Conservation (phyloP, 805 yeast genomes). For the Schwanniomyces vanrijiae region DNA sequence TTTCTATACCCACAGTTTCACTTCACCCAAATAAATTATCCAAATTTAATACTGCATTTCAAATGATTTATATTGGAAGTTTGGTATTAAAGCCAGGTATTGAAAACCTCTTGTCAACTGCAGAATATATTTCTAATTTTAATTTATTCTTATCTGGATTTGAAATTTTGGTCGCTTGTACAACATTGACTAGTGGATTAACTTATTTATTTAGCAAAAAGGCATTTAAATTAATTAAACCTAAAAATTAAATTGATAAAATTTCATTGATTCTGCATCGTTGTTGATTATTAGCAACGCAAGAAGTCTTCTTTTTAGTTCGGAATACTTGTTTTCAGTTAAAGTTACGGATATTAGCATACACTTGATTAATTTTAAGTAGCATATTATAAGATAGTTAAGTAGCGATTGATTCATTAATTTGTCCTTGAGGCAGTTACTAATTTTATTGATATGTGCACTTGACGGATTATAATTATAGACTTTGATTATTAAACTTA, state of each 20-base stretch:
- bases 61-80: constrained; percentile 80
- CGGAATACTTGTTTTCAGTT: no score
- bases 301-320: constrained; percentile 9
- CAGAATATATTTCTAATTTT: constrained; percentile 9
- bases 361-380: constrained; percentile 2
- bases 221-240: constrained; percentile 57
- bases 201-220: constrained; percentile 70
- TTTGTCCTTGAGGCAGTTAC: neutral
- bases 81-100: constrained; percentile 36
- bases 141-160: constrained; percentile 20
- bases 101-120: constrained; percentile 18
- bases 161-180: constrained; percentile 39
- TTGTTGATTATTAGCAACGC: constrained; percentile 17
- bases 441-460: neutral
- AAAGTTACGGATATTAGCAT: neutral
- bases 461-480: neutral
- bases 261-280: constrained; percentile 11
- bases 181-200: constrained; percentile 77
- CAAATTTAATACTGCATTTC: constrained; percentile 86
- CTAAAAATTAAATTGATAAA: constrained; percentile 7
- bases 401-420: constrained; percentile 1
- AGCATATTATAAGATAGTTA: constrained; percentile 1
- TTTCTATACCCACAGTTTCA: constrained; percentile 76
- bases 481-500: neutral
- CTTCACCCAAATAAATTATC: constrained; percentile 87